Conservation (phyloP, 441 rosid species). For the Gossypium lobatum region DNA sequence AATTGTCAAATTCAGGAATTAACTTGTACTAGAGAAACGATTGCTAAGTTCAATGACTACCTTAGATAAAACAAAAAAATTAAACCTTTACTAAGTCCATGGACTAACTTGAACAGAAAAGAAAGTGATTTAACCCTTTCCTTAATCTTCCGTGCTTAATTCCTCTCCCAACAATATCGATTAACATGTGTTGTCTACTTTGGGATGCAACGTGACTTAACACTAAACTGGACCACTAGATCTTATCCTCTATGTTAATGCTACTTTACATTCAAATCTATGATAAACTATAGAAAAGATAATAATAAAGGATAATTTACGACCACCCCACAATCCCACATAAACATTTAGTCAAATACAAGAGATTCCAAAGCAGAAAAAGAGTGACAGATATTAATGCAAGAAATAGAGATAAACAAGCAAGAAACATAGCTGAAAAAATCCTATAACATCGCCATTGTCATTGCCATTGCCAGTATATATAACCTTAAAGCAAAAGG, state of each 20-base stretch:
- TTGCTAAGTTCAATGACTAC: too few relatives aligned
- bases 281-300: background rate
- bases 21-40: too few relatives aligned
- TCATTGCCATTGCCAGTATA: background rate
- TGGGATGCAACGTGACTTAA: too few relatives aligned
- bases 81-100: too few relatives aligned
- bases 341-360: conserved; percentile 14
- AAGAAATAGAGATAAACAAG: background rate
- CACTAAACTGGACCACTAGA: background rate
- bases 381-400: background rate
- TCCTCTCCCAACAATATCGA: too few relatives aligned
- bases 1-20: too few relatives aligned
- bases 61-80: too few relatives aligned
- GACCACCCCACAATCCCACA: conserved; percentile 18
- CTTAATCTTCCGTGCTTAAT: too few relatives aligned
- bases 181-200: too few relatives aligned
- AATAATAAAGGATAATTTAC: conserved; percentile 2
- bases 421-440: background rate
- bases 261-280: conserved; percentile 10
- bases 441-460: background rate
- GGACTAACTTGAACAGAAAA: too few relatives aligned
- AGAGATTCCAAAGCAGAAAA: conserved; percentile 4
- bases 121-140: too few relatives aligned
- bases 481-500: background rate
- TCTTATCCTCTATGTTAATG: conserved; percentile 4